These are phyloP conservation scores for Ophioceras dolichostomum DNA, from an alignment of 2,329 filamentous ascomycete genomes.

Conservation along the genomic window DNA sequence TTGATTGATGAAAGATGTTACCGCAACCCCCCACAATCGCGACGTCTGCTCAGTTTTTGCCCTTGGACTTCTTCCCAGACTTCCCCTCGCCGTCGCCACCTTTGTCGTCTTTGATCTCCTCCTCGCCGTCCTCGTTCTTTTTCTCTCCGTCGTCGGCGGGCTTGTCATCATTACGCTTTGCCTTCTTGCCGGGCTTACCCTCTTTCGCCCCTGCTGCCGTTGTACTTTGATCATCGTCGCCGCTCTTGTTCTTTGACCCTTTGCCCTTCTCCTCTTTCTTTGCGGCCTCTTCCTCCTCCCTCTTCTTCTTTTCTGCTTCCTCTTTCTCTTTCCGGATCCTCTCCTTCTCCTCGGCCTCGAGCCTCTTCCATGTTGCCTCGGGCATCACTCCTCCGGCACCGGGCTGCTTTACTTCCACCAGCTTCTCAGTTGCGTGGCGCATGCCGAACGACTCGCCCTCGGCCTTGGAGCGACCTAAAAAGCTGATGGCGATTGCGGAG, in stretches of 20 bases:
- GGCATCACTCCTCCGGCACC: not conserved
- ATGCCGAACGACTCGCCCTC: slow-evolving; percentile 19
- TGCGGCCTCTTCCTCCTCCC: slow-evolving; percentile 13
- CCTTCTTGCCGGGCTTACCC: slow-evolving; percentile 6
- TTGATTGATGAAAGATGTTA: too few species aligned
- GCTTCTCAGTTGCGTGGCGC: slow-evolving; percentile 13
- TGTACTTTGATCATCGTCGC: slow-evolving; percentile 10
- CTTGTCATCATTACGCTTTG: slow-evolving; percentile 11
- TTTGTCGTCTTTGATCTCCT: slow-evolving; percentile 9
- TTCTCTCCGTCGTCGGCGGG: slow-evolving; percentile 8
- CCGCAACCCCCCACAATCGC: too few species aligned
- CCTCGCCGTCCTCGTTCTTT: slow-evolving; percentile 11
- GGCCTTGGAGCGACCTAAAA: slow-evolving; percentile 75
- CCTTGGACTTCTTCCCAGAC: too few species aligned
- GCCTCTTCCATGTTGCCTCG: slow-evolving; percentile 28
- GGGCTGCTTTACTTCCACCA: not conserved
- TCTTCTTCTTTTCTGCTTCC: slow-evolving; percentile 13
- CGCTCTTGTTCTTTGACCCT: slow-evolving; percentile 5
- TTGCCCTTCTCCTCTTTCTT: slow-evolving; percentile 7
- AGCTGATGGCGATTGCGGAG: slow-evolving; percentile 62
- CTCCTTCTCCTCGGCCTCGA: slow-evolving; percentile 14
- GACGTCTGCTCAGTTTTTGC: too few species aligned
- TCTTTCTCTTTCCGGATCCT: slow-evolving; percentile 20
- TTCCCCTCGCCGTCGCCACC: slow-evolving; percentile 6
- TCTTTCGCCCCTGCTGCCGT: slow-evolving; percentile 11